Evolutionary conservation across 257 asterid genomes (phyloP), one percentile per base, ranked within the genome.

Genomic region (Solanum clarkiae): DNA sequence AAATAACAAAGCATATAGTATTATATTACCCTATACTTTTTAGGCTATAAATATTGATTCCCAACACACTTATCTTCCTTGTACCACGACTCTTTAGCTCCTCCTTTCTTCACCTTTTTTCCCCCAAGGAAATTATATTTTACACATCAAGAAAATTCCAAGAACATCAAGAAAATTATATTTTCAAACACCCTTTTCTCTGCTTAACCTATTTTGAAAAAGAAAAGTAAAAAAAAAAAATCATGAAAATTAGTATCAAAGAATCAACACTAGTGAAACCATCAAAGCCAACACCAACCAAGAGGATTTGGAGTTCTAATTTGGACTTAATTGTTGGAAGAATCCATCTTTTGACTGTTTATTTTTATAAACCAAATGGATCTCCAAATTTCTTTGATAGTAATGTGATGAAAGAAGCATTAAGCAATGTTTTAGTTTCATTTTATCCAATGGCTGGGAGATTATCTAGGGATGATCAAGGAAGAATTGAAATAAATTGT

Each of bases 381-480:
- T 81, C 86, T n/a, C 36, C 85, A 8, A 86, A 88, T 63, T 90
- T 90, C 85, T 90, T 90, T 57, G 91, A 90, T 53, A 13, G 75
- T 4, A 22, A 75, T 1, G 75, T 83, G 15, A 63, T 92, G 51
- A 90, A 82, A 84, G 82, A 92, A 55, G 91, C 94, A 4, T 54
- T 90, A 20, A 81, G 83, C 40, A 87, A 88, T 6, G 90, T 89
- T 18, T 86, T 92, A 11, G 92, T 90, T 8, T 84, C 90, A 15
- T 92, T 89, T 71, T 91, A 91, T 22, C 91, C 92, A 44, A 89
- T 90, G 88, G 93, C 92, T 32, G 93, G 94, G 3, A 69, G 91
- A 84, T 79, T 90, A 36, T 86, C 36, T 7, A 85, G 86, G 20
- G 89, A 86, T 66, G 88, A 87, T 11, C 86, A 90, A 29, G 89